These are phyloP conservation scores for Euphrasia confusa DNA, from an alignment of 257 asterid species.

Conservation along the genomic window DNA sequence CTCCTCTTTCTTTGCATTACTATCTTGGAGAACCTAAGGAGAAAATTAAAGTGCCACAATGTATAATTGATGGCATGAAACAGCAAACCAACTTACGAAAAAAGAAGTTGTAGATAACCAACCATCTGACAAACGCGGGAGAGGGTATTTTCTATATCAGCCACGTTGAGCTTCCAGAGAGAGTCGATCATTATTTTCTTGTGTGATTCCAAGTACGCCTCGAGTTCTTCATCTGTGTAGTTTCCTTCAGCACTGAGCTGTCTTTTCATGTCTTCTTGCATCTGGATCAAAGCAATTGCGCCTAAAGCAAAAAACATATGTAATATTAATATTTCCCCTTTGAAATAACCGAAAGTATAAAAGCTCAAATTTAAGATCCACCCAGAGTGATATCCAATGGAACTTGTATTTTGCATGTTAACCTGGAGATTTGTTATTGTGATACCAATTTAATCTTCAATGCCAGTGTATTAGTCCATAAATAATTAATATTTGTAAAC, in stretches of 20 bases:
- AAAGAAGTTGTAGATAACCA: slow-evolving; percentile 40
- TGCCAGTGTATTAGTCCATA: background rate
- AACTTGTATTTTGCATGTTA: background rate
- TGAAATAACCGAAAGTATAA: no score
- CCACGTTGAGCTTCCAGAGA: slow-evolving; percentile 98
- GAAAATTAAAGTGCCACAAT: slow-evolving; percentile 16
- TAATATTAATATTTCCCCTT: background rate
- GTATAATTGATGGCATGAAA: slow-evolving; percentile 19
- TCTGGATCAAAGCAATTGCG: slow-evolving; percentile 92
- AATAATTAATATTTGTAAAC: background rate
- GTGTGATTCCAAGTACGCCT: slow-evolving; percentile 87
- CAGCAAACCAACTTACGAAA: background rate
- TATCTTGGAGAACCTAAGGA: slow-evolving; percentile 80
- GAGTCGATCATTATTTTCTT: slow-evolving; percentile 94
- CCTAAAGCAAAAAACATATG: slow-evolving; percentile 40
- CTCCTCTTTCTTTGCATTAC: slow-evolving; percentile 83
- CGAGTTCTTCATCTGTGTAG: slow-evolving; percentile 89
- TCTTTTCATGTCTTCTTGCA: slow-evolving; percentile 92
- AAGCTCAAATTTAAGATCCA: no score
- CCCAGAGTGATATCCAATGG: no score
- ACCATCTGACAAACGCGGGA: slow-evolving; percentile 98
- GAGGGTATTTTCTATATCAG: slow-evolving; percentile 90
- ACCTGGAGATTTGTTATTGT: background rate
- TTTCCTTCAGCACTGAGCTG: slow-evolving; percentile 83
- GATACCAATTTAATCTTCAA: background rate